A percentile compares a stretch with the other conserved stretches of the same genome.
These are phyloP conservation scores for Yamadazyma insecticola DNA, from an alignment of 805 yeast genomes.

Conservation along the genomic window DNA sequence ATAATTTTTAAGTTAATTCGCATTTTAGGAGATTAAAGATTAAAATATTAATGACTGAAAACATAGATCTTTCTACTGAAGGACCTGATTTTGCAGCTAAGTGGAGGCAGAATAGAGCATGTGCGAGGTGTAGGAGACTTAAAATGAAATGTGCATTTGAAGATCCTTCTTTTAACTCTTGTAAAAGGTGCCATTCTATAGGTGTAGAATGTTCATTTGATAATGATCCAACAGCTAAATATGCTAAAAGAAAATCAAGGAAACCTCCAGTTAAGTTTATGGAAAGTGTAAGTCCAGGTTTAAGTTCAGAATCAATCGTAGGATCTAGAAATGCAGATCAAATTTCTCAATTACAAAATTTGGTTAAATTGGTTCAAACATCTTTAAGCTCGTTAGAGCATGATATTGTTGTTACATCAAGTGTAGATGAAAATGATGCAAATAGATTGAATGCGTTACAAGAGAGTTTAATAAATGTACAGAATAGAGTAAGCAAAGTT, in stretches of 20 bases:
- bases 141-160: constrained; percentile 51
- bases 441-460: constrained; percentile 7
- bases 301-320: constrained; percentile 10
- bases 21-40: too few relatives aligned
- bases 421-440: constrained; percentile 4
- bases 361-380: constrained; percentile 10
- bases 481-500: constrained; percentile 6
- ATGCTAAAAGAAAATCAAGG: constrained; percentile 32
- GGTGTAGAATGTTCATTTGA: constrained; percentile 46
- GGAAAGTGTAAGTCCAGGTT: constrained; percentile 10
- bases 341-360: constrained; percentile 11
- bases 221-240: constrained; percentile 45
- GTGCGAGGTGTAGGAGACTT: constrained; percentile 52
- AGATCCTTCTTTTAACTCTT: constrained; percentile 39
- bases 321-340: constrained; percentile 11
- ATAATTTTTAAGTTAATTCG: too few relatives aligned
- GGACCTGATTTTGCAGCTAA: constrained; percentile 35
- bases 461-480: not conserved
- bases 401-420: constrained; percentile 7
- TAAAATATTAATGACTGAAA: too few relatives aligned
- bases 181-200: constrained; percentile 42
- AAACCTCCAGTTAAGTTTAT: constrained; percentile 12
- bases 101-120: constrained; percentile 47
- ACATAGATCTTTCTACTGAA: too few relatives aligned
- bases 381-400: constrained; percentile 12